Percentiles rank a stretch among this genome's conserved stretches.
phyloP scores from a whole-genome alignment of 2,329 filamentous ascomycete genomes.

The Knufia fluminis region DNA sequence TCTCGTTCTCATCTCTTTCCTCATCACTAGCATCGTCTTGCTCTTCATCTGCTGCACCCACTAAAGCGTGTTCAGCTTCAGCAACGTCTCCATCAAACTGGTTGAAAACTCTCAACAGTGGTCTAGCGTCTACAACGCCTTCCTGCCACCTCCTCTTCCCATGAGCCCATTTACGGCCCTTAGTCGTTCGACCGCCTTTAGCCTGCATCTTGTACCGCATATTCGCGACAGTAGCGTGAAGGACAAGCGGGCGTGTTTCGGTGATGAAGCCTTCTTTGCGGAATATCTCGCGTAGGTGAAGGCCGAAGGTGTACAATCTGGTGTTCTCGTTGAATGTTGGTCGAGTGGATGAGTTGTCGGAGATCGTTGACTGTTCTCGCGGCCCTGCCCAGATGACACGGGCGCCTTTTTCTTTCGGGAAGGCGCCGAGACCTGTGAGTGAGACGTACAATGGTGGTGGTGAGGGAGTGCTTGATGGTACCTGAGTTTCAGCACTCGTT shows the following conservation, averaged over 20 bases:
- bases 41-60: conserved; percentile 27
- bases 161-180: conserved; percentile 2
- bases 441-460: conserved; percentile 14
- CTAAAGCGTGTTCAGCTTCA: conserved; percentile 29
- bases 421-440: conserved; percentile 17
- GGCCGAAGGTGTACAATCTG: conserved; percentile 35
- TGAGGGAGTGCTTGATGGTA: conserved; percentile 4
- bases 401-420: conserved; percentile 13
- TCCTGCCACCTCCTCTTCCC: conserved; percentile 14
- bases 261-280: conserved; percentile 33
- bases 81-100: conserved; percentile 25
- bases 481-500: neutral
- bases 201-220: conserved; percentile 55
- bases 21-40: neutral
- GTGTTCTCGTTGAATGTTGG: conserved; percentile 9
- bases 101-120: conserved; percentile 28
- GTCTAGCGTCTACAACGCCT: conserved; percentile 40
- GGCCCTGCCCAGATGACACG: conserved; percentile 26
- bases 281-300: conserved; percentile 34
- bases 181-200: conserved; percentile 25
- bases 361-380: conserved; percentile 26
- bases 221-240: conserved; percentile 82
- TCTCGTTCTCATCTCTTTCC: conserved; percentile 12
- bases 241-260: conserved; percentile 49
- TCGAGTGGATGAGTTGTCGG: neutral